Base-by-base conservation (phyloP, 768 basidiomycete species). In the Mrakia gelida region DNA sequence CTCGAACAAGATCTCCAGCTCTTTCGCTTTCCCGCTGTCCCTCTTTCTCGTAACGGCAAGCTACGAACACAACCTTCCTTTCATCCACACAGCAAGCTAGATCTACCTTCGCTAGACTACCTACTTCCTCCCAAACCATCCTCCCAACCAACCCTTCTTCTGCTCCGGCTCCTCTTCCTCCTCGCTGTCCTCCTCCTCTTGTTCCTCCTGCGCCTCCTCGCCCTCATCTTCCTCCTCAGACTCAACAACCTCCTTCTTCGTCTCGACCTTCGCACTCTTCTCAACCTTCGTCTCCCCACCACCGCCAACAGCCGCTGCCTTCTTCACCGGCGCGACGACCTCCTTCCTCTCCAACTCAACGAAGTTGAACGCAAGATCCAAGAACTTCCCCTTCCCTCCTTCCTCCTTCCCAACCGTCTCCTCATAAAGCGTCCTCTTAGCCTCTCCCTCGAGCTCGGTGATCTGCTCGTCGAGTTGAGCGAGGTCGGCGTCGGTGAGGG, bases 391-490 rank as follows among this genome's bases (percentile, higher is more conserved):
- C 30, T 52, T 67, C 28, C 38, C 28, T 1, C 43, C 65, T 16
- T 9, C 43, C 4, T 43, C 30, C 18, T 23, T 26, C 26, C 75
- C 65, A n/a, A 45, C n/a, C 0, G 45, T 68, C 45, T 65, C 45
- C 7, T 67, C 43, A 18, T 54, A 75, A 3, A 75, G 62, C 34
- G 41, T 38, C 15, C 43, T 23, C 82, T 92, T 92, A 84, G 88
- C 87, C 16, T 85, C 84, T 10, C 86, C 81, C 63, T 87, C 86
- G 76, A 90, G 88, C 0, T 84, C 81, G 3, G 85, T 81, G 79
- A 92, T 84, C 1, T 84, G 83, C 7, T 80, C 80, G 76, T 92
- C 91, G n/a, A 94, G 86, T 45, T 81, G 82, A 43, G 87, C 87
- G 74, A 91, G 81, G 26, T 86, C 85, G 18, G 81, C 81, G 30